Percentiles rank a stretch among this genome's conserved stretches.
phyloP scores from a whole-genome alignment of 305 asterid species.

The Ilex paraguariensis region DNA sequence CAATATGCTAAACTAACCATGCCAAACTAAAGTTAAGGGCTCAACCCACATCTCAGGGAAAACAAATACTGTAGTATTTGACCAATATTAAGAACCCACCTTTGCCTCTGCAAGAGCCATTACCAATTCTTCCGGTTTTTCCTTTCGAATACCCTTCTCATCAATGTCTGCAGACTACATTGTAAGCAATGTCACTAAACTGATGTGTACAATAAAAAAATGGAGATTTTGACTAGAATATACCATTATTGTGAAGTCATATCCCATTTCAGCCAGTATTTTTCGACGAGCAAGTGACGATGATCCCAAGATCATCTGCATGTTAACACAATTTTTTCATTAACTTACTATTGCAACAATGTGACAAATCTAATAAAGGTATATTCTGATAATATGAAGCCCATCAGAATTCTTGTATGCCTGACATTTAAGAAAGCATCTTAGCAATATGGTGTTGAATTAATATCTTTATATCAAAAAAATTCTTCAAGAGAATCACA shows the following conservation, averaged over 20 bases:
- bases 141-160: conserved; percentile 83
- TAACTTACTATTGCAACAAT: too few species aligned
- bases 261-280: conserved; percentile 76
- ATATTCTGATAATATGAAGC: too few species aligned
- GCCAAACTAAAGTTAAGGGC: not conserved
- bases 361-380: too few species aligned
- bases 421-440: too few species aligned
- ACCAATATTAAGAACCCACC: conserved; percentile 28
- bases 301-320: conserved; percentile 85
- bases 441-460: too few species aligned
- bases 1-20: too few species aligned
- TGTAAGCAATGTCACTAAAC: not conserved
- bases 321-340: not conserved
- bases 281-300: conserved; percentile 73
- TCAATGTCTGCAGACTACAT: conserved; percentile 88
- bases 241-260: conserved; percentile 68
- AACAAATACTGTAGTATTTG: not conserved
- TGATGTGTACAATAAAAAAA: not conserved
- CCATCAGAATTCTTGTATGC: too few species aligned
- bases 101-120: conserved; percentile 91
- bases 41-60: not conserved
- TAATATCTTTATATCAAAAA: too few species aligned
- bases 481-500: too few species aligned
- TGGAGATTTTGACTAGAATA: not conserved
- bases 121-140: conserved; percentile 89